Base-by-base conservation (phyloP, 768 basidiomycete species). In the Trichaptum fuscoviolaceum region DNA sequence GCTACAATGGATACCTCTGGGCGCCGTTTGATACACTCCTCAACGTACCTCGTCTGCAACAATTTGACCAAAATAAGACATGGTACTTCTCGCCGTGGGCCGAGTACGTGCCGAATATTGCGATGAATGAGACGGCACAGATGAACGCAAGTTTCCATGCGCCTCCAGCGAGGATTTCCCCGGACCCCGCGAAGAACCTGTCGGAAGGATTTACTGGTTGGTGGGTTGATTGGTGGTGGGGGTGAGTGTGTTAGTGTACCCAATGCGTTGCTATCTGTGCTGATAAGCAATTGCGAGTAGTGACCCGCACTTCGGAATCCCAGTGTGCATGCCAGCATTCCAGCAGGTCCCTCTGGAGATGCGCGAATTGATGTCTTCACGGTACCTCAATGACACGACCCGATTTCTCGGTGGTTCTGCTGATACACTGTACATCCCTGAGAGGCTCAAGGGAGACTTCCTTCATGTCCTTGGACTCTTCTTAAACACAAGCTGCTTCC, bases 41-140 rank as follows among this genome's bases (percentile, higher is more conserved):
- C 62, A 84, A 84, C 65, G 71, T 84, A 57, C 82, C 83, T 15
- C 81, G 83, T 34, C 74, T 83, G 8, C 75, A 82, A 64, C 75
- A 77, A 64, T 84, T 84, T 67, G 71, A 82, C 68, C 82, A 82
- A 69, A 73, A 73, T 59, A 69, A 73, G 18, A 81, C 83, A 68
- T 85, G 84, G 81, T 84, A 83, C 67, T 81, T 84, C 68, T 84
- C 81, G 4, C 82, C 82, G 2, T 82, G 79, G 73, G 78, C 75
- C n/a, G 64, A 72, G 12, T 78, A 77, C 36, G 77, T 84, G n/a
- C 77, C 72, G 12, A 83, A 83, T 67, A 75, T 75, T 7, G 78
- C 77, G 15, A 66, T 77, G 1, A 66, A 57, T 35, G 58, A 72
- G 59, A 52, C 42, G 42, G 15, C 12, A 12, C 42, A 52, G 20